These are phyloP conservation scores for Fusarium continuum DNA, from an alignment of 2,329 filamentous ascomycete genomes.

Conservation along the genomic window DNA sequence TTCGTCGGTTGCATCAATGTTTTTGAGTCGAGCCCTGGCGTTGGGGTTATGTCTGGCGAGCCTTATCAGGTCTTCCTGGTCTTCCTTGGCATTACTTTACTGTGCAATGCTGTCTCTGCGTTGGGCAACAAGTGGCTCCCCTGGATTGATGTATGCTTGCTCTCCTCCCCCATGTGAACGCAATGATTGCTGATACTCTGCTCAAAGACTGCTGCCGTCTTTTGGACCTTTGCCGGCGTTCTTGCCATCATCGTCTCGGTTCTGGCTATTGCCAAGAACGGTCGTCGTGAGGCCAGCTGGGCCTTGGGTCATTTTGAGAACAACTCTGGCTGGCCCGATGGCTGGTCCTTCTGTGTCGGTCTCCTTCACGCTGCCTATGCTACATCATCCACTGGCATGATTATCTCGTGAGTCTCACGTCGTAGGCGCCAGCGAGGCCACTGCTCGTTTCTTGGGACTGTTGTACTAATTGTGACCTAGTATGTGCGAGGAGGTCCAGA, in stretches of 20 bases:
- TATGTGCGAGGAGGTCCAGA: slow-evolving; percentile 78
- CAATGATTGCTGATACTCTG: slow-evolving; percentile 10
- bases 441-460: not conserved
- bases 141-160: slow-evolving; percentile 69
- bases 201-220: slow-evolving; percentile 72
- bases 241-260: slow-evolving; percentile 70
- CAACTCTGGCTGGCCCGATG: slow-evolving; percentile 73
- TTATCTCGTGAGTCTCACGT: slow-evolving; percentile 69
- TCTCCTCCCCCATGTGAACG: not conserved
- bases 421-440: not conserved
- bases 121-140: slow-evolving; percentile 75
- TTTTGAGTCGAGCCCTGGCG: slow-evolving; percentile 57
- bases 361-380: slow-evolving; percentile 77
- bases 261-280: slow-evolving; percentile 73
- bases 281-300: slow-evolving; percentile 68
- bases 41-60: slow-evolving; percentile 56
- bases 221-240: slow-evolving; percentile 78
- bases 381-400: slow-evolving; percentile 81
- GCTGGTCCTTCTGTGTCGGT: slow-evolving; percentile 79
- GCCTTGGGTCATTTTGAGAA: slow-evolving; percentile 76
- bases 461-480: slow-evolving; percentile 48
- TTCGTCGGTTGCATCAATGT: slow-evolving; percentile 65
- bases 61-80: slow-evolving; percentile 76
- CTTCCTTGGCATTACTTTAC: slow-evolving; percentile 73
- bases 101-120: slow-evolving; percentile 71